Percentiles rank a stretch among this genome's conserved stretches.
Conservation (phyloP, 2,329 filamentous ascomycete genomes). For the Cladophialophora immunda region DNA sequence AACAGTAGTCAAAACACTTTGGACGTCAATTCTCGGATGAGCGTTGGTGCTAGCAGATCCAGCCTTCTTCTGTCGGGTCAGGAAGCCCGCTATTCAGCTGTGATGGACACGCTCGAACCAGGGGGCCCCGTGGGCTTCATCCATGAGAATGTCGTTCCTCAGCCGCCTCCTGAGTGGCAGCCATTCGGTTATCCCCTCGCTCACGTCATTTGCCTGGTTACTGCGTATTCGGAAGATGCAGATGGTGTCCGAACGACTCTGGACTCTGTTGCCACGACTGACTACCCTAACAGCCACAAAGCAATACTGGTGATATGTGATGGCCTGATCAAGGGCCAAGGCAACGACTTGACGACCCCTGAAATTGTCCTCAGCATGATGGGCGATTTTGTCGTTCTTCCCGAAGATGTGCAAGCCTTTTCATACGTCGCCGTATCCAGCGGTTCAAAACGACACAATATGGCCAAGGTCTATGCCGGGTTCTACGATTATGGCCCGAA, state of each 20-base stretch:
- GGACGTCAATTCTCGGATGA: slow-evolving; percentile 55
- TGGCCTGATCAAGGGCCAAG: slow-evolving; percentile 95
- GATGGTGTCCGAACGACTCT: slow-evolving; percentile 92
- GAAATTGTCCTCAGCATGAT: slow-evolving; percentile 93
- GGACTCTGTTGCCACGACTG: slow-evolving; percentile 95
- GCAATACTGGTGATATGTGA: slow-evolving; percentile 95
- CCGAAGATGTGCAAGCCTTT: slow-evolving; percentile 84
- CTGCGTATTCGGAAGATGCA: slow-evolving; percentile 94
- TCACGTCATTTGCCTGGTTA: slow-evolving; percentile 92
- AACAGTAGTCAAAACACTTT: slow-evolving; percentile 67
- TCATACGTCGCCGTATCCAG: slow-evolving; percentile 97
- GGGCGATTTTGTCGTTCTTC: slow-evolving; percentile 83
- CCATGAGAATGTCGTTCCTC: slow-evolving; percentile 92
- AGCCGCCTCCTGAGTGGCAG: slow-evolving; percentile 96
- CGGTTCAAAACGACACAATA: slow-evolving; percentile 97
- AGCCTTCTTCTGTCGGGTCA: slow-evolving; percentile 70
- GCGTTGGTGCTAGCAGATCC: slow-evolving; percentile 52
- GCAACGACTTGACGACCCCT: slow-evolving; percentile 84
- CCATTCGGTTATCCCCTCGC: slow-evolving; percentile 95
- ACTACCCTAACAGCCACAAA: slow-evolving; percentile 99
- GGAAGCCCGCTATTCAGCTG: slow-evolving; percentile 62
- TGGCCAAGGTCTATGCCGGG: slow-evolving; percentile 97
- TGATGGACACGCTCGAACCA: slow-evolving; percentile 68
- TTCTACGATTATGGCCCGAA: slow-evolving; percentile 95
- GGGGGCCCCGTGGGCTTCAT: slow-evolving; percentile 92